A percentile compares a stretch with the other conserved stretches of the same genome.
phyloP scores from a whole-genome alignment of 2,329 filamentous ascomycete genomes.

The Aspergillus carbonarius region DNA sequence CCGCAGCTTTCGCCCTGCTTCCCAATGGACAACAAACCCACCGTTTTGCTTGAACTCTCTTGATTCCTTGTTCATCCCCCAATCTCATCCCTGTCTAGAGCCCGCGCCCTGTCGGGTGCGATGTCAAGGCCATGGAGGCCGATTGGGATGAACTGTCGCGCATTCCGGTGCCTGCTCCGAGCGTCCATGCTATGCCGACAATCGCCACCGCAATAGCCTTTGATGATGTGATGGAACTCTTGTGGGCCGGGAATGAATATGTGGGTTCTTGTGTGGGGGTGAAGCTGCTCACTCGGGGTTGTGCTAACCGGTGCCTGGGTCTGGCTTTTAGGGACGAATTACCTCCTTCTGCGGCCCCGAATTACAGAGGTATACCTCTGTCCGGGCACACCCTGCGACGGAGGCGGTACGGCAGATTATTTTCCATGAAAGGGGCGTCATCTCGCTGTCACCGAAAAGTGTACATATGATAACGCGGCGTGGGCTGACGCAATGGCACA shows the following conservation, averaged over 20 bases:
- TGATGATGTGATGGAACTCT: slow-evolving; percentile 81
- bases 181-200: slow-evolving; percentile 67
- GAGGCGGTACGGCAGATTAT: slow-evolving; percentile 85
- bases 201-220: slow-evolving; percentile 80
- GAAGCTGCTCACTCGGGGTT: background rate
- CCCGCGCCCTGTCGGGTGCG: slow-evolving; percentile 14
- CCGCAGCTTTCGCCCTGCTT: slow-evolving; percentile 28
- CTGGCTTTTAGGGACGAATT: slow-evolving; percentile 72
- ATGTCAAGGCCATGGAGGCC: slow-evolving; percentile 43
- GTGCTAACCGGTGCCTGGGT: slow-evolving; percentile 14
- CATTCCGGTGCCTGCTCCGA: slow-evolving; percentile 76
- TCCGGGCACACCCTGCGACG: slow-evolving; percentile 69
- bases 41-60: slow-evolving; percentile 5
- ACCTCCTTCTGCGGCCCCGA: slow-evolving; percentile 85
- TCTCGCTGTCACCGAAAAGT: slow-evolving; percentile 78
- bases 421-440: slow-evolving; percentile 85
- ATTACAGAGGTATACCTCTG: slow-evolving; percentile 85
- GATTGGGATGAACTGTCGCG: slow-evolving; percentile 69
- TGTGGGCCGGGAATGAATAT: slow-evolving; percentile 92
- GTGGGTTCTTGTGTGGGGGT: slow-evolving; percentile 51
- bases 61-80: slow-evolving; percentile 1
- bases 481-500: slow-evolving; percentile 84
- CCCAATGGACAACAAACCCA: slow-evolving; percentile 35
- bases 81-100: background rate
- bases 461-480: slow-evolving; percentile 85